A percentile compares a stretch with the other conserved stretches of the same genome.
These are phyloP conservation scores for Catenaria anguillulae DNA, from an alignment of 371 early-diverging fungal genomes.

Conservation along the genomic window DNA sequence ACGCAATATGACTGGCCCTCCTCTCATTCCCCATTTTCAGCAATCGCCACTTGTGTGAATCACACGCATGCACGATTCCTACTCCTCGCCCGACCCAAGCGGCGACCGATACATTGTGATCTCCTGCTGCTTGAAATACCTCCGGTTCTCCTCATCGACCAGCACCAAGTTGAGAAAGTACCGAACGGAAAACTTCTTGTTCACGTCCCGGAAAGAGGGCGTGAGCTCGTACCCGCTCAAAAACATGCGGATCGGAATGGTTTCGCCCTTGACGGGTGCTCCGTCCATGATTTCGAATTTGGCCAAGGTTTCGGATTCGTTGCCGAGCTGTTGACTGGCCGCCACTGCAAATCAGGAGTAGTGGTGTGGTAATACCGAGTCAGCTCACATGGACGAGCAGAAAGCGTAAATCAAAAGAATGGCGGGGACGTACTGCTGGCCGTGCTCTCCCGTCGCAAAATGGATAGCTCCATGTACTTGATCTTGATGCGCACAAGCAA, in stretches of 20 bases:
- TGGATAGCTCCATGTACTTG: slow-evolving; percentile 96
- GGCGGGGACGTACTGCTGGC: slow-evolving; percentile 38
- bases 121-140: slow-evolving; percentile 96
- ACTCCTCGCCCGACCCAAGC: too few species aligned
- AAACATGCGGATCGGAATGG: slow-evolving; percentile 93
- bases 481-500: slow-evolving; percentile 96
- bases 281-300: slow-evolving; percentile 99
- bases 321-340: slow-evolving; percentile 70
- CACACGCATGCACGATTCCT: too few species aligned
- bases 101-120: slow-evolving; percentile 57
- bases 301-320: slow-evolving; percentile 93
- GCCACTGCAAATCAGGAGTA: too few species aligned
- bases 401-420: neutral
- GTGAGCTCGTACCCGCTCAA: slow-evolving; percentile 92
- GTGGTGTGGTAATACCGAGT: too few species aligned
- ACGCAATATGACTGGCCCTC: too few species aligned
- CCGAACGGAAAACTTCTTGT: slow-evolving; percentile 92
- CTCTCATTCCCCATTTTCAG: too few species aligned
- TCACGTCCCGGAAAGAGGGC: slow-evolving; percentile 69
- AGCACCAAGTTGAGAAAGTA: slow-evolving; percentile 94
- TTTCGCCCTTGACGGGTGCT: slow-evolving; percentile 94
- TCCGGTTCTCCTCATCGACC: slow-evolving; percentile 92
- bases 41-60: too few species aligned
- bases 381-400: neutral
- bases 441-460: slow-evolving; percentile 92